These are phyloP conservation scores for Clarireedia homoeocarpa DNA, from an alignment of 2,329 filamentous ascomycete genomes.

Conservation along the genomic window DNA sequence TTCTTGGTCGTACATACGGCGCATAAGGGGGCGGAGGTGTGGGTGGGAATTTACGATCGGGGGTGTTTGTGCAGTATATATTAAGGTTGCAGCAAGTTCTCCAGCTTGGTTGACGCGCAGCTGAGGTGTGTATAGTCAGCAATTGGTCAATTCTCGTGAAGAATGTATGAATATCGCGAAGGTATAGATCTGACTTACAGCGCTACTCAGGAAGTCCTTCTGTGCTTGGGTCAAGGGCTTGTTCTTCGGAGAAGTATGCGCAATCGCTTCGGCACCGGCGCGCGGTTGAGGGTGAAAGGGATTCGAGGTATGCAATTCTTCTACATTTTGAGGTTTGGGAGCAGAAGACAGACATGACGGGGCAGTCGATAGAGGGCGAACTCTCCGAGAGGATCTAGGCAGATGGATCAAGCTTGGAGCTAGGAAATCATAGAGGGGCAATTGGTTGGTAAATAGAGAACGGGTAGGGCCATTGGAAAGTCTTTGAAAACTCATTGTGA, in stretches of 20 bases:
- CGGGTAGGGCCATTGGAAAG: conserved; percentile 11
- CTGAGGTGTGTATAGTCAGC: conserved; percentile 30
- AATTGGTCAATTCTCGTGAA: neutral
- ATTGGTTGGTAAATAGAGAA: conserved; percentile 2
- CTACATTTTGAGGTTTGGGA: neutral
- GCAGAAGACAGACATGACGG: conserved; percentile 1
- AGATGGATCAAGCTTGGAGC: conserved; percentile 29
- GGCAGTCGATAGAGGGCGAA: conserved; percentile 19
- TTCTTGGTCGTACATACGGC: conserved; percentile 98
- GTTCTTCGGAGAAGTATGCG: neutral
- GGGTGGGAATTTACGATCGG: conserved; percentile 73
- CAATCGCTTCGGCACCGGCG: neutral
- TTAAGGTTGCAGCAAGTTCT: conserved; percentile 91
- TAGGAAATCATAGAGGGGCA: conserved; percentile 33
- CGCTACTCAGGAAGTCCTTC: conserved; percentile 66
- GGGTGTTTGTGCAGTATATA: conserved; percentile 85
- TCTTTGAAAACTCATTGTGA: neutral
- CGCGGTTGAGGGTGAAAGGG: neutral
- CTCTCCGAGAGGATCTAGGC: conserved; percentile 13
- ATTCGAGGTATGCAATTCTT: neutral
- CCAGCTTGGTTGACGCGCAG: conserved; percentile 96
- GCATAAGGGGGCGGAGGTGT: conserved; percentile 83
- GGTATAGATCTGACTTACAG: conserved; percentile 38
- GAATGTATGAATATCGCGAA: neutral
- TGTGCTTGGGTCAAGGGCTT: conserved; percentile 60